A percentile compares a stretch with the other conserved stretches of the same genome.
Evolutionary conservation across 2,329 filamentous ascomycete genomes (phyloP).

Genomic region (Exophiala viscosa): DNA sequence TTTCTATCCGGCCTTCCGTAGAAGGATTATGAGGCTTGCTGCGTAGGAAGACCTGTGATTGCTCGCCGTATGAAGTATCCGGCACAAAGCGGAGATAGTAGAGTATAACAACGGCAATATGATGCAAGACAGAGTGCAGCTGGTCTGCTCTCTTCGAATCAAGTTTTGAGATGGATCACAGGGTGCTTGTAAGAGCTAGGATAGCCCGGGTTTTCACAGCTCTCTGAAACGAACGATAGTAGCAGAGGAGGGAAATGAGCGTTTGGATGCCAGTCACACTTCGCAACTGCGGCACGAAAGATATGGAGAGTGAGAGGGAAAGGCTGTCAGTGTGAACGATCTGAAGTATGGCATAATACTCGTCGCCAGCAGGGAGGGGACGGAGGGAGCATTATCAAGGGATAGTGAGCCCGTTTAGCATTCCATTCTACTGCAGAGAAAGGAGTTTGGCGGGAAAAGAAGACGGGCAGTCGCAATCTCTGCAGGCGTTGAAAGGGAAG

Average conservation of each 20-base stretch:
- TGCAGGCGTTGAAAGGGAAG: not conserved
- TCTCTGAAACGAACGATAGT: not conserved
- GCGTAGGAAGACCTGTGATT: too few species aligned
- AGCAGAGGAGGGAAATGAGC: not conserved
- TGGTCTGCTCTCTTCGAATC: not conserved
- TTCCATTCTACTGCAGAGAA: not conserved
- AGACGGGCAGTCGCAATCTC: constrained; percentile 1
- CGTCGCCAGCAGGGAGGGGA: not conserved
- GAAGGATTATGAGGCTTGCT: not conserved
- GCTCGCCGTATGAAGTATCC: not conserved
- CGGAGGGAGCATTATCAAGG: not conserved
- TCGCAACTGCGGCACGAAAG: not conserved
- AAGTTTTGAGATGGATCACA: not conserved
- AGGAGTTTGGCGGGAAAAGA: not conserved
- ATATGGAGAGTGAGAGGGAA: not conserved
- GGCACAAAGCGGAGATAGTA: not conserved
- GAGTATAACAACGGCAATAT: too few species aligned
- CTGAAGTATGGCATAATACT: not conserved
- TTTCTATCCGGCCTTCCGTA: not conserved
- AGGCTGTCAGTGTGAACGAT: not conserved
- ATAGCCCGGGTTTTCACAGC: not conserved
- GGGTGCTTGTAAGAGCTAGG: too few species aligned
- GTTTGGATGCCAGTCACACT: not conserved
- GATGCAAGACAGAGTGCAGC: not conserved
- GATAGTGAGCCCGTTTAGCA: not conserved